A percentile compares a stretch with the other conserved stretches of the same genome.
These are phyloP conservation scores for Dendrobium officinale DNA, from an alignment of 106 monocot genomes.

Conservation along the genomic window DNA sequence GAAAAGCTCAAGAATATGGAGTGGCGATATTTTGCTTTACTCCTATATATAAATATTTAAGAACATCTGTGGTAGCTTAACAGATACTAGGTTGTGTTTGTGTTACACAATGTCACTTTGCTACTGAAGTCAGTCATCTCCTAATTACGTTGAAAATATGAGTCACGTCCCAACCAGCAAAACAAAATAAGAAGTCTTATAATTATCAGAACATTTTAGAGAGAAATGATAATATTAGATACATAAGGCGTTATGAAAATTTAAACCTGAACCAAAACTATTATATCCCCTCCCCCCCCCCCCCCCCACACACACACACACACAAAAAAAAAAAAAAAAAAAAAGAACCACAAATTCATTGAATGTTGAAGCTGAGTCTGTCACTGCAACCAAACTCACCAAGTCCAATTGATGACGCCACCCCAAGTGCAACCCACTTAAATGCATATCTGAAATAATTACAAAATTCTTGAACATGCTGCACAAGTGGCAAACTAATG, in stretches of 20 bases:
- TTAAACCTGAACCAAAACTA: not conserved
- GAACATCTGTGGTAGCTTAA: not conserved
- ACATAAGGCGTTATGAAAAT: not conserved
- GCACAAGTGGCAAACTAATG: constrained; percentile 12
- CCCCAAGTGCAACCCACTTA: constrained; percentile 78
- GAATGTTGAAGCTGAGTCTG: not conserved
- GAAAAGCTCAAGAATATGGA: too few relatives aligned
- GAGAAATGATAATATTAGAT: not conserved
- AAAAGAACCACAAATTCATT: constrained; percentile 1
- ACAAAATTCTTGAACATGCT: constrained; percentile 56
- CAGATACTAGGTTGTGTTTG: not conserved
- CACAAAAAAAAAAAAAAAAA: not conserved
- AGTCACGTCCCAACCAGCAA: not conserved
- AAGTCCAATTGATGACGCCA: constrained; percentile 79
- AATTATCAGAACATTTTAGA: not conserved
- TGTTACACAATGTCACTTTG: not conserved
- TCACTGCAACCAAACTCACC: constrained; percentile 27
- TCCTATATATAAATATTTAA: too few relatives aligned
- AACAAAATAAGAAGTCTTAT: not conserved
- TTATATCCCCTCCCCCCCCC: not conserved
- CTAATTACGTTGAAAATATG: not conserved
- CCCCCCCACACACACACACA: too few relatives aligned
- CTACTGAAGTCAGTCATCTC: not conserved
- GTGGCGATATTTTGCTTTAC: too few relatives aligned
- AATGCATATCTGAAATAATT: constrained; percentile 46